Base-by-base conservation (phyloP, 139 green algal species). In the Mesotaenium endlicherianum region DNA sequence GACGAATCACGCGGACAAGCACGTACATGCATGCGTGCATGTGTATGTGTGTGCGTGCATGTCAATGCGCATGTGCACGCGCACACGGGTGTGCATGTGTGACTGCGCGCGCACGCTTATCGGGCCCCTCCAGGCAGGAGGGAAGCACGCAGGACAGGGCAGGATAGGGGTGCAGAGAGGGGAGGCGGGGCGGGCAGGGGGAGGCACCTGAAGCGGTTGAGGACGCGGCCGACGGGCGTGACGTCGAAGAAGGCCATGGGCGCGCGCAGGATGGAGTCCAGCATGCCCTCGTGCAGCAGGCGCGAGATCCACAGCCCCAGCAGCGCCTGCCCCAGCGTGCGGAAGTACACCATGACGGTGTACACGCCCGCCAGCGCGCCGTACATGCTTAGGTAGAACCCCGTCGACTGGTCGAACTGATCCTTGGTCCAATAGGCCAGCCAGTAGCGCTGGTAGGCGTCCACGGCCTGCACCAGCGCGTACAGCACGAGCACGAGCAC, bases 171-270 rank as follows among this genome's bases (percentile, higher is more conserved):
- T n/a, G n/a, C n/a, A n/a, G n/a, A n/a, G n/a, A n/a, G n/a, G n/a
- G n/a, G n/a, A n/a, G n/a, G n/a, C n/a, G 47, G 14, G 47, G 47
- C 47, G 47, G 14, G 38, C 60, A 74, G 14, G 36, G 14, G 38
- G 8, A 74, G 11, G 38, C 34, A 86, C 79, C 79, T 86, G 71
- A 98, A 98, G 40, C 94, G 88, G 87, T 98, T 98, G 40, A 98
- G 90, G 59, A 98, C 93, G 76, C 94, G 94, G 40, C 94, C 94
- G 14, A 93, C 89, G 2, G 94, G 94, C 31, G 95, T 98, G 53
- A 93, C 97, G 92, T 98, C 94, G 75, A 98, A 98, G 90, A 98
- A 98, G 34, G 83, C 41, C 88, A 97, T 95, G 69, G 93, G 93
- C 70, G 93, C 87, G 31, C 81, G 85, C 88, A 95, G 86, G 0